Conservation (phyloP, 352 stramenopile species). For the Pythium vanterpoolii region DNA sequence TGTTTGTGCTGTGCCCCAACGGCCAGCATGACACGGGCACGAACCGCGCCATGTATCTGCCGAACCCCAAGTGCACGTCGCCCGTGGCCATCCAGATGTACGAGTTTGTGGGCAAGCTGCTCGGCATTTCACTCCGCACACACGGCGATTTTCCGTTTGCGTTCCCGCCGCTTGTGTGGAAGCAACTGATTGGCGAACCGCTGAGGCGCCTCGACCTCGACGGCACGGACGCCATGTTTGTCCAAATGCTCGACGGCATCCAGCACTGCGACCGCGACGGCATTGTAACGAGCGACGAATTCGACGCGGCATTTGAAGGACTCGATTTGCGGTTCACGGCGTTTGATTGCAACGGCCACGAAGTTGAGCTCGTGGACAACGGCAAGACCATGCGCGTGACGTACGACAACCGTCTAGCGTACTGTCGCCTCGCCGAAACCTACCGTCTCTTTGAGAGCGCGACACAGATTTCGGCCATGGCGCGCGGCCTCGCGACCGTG, state of each 20-base stretch:
- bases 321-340: constrained; percentile 80
- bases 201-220: constrained; percentile 83
- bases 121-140: constrained; percentile 92
- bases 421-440: constrained; percentile 74
- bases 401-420: constrained; percentile 85
- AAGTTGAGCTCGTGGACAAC: constrained; percentile 78
- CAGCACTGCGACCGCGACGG: constrained; percentile 76
- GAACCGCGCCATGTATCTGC: constrained; percentile 86
- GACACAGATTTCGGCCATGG: constrained; percentile 72
- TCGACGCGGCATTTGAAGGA: constrained; percentile 69
- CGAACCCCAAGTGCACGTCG: constrained; percentile 87
- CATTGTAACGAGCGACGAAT: constrained; percentile 77
- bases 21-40: constrained; percentile 83
- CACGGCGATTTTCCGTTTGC: constrained; percentile 91
- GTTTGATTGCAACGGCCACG: constrained; percentile 79
- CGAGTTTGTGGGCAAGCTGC: constrained; percentile 92
- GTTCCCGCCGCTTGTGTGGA: constrained; percentile 93
- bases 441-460: constrained; percentile 79
- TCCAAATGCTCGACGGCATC: constrained; percentile 89
- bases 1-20: constrained; percentile 86
- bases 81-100: constrained; percentile 91
- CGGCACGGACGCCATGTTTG: constrained; percentile 86
- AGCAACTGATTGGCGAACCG: constrained; percentile 83
- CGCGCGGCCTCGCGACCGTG: constrained; percentile 73
- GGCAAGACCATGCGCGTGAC: constrained; percentile 64